These are phyloP conservation scores for Coemansia sp. DNA, from an alignment of 192 early-diverging fungal genomes.

Conservation along the genomic window DNA sequence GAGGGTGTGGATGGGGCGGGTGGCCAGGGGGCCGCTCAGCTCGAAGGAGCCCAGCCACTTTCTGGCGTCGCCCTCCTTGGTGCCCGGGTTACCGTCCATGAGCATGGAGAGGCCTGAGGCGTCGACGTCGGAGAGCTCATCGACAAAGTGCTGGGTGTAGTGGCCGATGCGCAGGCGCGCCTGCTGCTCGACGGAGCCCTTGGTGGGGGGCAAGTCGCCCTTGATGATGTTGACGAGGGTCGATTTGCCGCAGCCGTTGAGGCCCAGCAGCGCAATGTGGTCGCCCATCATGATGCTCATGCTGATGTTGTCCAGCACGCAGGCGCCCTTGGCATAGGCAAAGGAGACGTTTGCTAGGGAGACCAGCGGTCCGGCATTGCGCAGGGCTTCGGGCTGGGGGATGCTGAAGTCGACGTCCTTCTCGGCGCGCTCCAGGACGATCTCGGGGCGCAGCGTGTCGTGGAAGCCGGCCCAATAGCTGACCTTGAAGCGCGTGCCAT, in stretches of 20 bases:
- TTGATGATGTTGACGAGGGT: slow-evolving; percentile 79
- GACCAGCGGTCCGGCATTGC: slow-evolving; percentile 66
- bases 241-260: slow-evolving; percentile 80
- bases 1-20: slow-evolving; percentile 61
- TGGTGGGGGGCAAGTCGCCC: slow-evolving; percentile 60
- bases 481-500: slow-evolving; percentile 69
- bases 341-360: slow-evolving; percentile 61
- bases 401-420: slow-evolving; percentile 62
- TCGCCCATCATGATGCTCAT: slow-evolving; percentile 68
- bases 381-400: slow-evolving; percentile 67
- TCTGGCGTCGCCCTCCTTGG: slow-evolving; percentile 63
- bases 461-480: slow-evolving; percentile 62
- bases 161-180: slow-evolving; percentile 72
- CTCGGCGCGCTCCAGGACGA: slow-evolving; percentile 61
- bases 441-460: slow-evolving; percentile 50
- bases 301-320: slow-evolving; percentile 65
- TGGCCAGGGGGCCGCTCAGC: slow-evolving; percentile 63
- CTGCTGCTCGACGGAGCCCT: slow-evolving; percentile 64
- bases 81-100: slow-evolving; percentile 38
- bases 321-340: slow-evolving; percentile 21
- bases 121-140: slow-evolving; percentile 59
- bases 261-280: slow-evolving; percentile 76
- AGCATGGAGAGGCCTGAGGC: slow-evolving; percentile 58
- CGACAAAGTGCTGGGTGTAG: slow-evolving; percentile 83
- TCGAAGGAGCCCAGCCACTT: slow-evolving; percentile 80